Conservation (phyloP, 768 basidiomycete species). For the Amanita jacksonii region DNA sequence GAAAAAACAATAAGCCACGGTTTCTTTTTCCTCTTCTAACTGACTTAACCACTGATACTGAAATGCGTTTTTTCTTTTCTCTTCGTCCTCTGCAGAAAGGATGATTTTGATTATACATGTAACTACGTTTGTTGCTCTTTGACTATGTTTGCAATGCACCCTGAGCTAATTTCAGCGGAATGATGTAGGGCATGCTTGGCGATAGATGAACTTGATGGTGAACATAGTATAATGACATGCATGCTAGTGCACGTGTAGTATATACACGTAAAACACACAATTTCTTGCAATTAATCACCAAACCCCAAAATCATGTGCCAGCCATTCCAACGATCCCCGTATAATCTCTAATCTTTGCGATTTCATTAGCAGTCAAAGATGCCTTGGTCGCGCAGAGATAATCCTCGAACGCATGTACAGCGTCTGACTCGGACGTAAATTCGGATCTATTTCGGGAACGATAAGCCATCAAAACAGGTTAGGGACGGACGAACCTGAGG, state of each 20-base stretch:
- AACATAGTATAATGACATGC: too few species aligned
- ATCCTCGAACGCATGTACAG: slow-evolving; percentile 70
- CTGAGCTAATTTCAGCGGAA: too few species aligned
- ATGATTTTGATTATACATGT: slow-evolving; percentile 1
- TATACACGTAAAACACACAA: neutral
- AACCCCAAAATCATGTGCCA: slow-evolving; percentile 60
- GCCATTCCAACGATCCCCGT: slow-evolving; percentile 88
- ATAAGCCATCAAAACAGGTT: slow-evolving; percentile 7
- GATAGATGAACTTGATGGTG: too few species aligned
- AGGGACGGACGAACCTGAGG: slow-evolving; percentile 37
- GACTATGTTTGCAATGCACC: neutral
- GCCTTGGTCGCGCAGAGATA: slow-evolving; percentile 80
- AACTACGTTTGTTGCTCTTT: neutral
- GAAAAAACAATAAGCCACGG: neutral
- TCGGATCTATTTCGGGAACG: slow-evolving; percentile 36
- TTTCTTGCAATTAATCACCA: too few species aligned
- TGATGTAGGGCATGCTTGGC: too few species aligned
- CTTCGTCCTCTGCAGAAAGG: slow-evolving; percentile 4
- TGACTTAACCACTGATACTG: slow-evolving; percentile 4
- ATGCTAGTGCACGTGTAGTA: neutral
- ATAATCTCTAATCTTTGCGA: slow-evolving; percentile 85
- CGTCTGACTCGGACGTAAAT: slow-evolving; percentile 55
- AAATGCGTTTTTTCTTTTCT: neutral
- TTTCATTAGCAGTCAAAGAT: slow-evolving; percentile 71
- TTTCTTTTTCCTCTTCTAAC: slow-evolving; percentile 3